phyloP scores from a whole-genome alignment of 2,329 filamentous ascomycete species.

The Penicillium sp. region DNA sequence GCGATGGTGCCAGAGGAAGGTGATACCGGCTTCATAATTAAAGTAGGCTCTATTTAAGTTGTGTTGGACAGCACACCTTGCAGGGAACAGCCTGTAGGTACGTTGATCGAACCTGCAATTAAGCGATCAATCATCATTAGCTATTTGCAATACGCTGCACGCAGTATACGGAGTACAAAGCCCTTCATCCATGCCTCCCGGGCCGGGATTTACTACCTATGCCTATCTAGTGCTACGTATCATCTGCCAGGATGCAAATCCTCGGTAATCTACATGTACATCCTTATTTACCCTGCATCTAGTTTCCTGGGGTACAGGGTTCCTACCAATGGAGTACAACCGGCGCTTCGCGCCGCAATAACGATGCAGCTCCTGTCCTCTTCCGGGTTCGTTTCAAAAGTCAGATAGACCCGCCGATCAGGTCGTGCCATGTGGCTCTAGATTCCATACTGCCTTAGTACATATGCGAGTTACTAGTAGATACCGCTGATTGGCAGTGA shows the following conservation, averaged over 20 bases:
- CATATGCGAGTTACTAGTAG: no score
- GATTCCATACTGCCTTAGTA: no score
- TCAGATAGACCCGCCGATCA: constrained; percentile 9
- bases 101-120: not conserved
- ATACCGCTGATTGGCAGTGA: no score
- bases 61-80: no score
- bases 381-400: constrained; percentile 1
- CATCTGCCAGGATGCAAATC: not conserved
- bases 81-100: not conserved
- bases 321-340: not conserved
- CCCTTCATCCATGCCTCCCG: not conserved
- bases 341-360: no score
- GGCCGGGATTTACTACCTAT: not conserved
- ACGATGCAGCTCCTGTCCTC: not conserved
- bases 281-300: not conserved
- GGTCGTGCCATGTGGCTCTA: constrained; percentile 13
- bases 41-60: no score
- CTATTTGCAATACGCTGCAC: no score
- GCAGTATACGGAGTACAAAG: not conserved
- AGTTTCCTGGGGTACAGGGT: not conserved
- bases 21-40: no score
- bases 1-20: no score
- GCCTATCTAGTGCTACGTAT: not conserved
- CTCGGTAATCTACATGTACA: not conserved
- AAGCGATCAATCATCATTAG: no score